A percentile compares a stretch with the other conserved stretches of the same genome.
Conservation (phyloP, 371 early-diverging fungal species). For the Syncephalastrum racemosum region DNA sequence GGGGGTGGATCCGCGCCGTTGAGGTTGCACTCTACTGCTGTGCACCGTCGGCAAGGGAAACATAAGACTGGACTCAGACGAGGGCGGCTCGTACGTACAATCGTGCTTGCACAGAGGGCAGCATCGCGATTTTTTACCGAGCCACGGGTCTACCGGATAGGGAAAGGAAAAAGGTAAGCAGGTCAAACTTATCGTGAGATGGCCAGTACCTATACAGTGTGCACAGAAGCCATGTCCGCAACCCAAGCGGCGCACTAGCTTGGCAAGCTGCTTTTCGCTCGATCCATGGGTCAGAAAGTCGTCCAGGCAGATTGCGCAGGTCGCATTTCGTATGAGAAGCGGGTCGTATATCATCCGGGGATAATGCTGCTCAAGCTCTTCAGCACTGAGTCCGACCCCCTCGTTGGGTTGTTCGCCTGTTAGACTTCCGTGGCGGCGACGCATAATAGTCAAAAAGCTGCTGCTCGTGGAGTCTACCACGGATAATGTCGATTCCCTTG, state of each 20-base stretch:
- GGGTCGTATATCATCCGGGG: conserved; percentile 17
- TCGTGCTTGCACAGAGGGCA: conserved; percentile 17
- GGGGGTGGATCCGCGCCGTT: too few species aligned
- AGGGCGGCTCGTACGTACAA: conserved; percentile 1
- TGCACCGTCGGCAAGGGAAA: conserved; percentile 1
- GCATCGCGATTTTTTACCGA: conserved; percentile 5
- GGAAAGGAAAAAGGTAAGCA: background rate
- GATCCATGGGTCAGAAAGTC: conserved; percentile 4
- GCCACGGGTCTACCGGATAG: conserved; percentile 11
- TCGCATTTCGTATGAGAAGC: conserved; percentile 12
- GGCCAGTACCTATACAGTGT: conserved; percentile 8
- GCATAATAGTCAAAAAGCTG: conserved; percentile 10
- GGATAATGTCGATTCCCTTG: background rate
- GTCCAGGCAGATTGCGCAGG: conserved; percentile 20
- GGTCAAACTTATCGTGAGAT: background rate
- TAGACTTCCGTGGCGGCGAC: background rate
- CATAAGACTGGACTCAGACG: background rate
- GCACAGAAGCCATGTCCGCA: conserved; percentile 18
- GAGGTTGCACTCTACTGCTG: background rate
- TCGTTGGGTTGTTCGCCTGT: background rate
- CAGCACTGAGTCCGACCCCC: conserved; percentile 6
- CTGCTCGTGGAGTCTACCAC: background rate
- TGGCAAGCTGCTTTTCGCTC: background rate
- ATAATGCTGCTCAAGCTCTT: conserved; percentile 10
- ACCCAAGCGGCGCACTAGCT: conserved; percentile 5